Conservation (phyloP, 495 filamentous ascomycete species). For the Aspergillus campestris region DNA sequence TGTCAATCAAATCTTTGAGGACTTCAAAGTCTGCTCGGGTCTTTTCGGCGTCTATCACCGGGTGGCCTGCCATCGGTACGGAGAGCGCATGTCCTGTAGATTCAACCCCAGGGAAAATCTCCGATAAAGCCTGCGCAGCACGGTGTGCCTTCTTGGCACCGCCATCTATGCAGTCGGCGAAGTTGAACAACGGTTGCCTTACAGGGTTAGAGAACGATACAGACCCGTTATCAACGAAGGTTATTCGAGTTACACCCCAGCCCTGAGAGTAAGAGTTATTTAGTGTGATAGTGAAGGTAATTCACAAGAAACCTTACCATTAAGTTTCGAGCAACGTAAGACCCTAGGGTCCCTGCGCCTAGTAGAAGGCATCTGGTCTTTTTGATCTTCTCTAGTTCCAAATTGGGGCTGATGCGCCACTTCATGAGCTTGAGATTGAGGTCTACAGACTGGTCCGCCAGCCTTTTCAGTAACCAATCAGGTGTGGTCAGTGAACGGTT, state of each 20-base stretch:
- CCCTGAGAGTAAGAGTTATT: conserved; percentile 35
- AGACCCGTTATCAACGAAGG: conserved; percentile 88
- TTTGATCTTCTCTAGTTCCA: conserved; percentile 85
- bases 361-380: conserved; percentile 85
- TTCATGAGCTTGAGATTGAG: conserved; percentile 98
- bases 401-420: conserved; percentile 84
- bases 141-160: conserved; percentile 75
- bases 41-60: conserved; percentile 59
- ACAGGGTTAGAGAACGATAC: conserved; percentile 98
- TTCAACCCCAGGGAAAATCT: conserved; percentile 89
- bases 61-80: conserved; percentile 93
- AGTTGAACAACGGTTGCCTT: conserved; percentile 84
- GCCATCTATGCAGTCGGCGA: conserved; percentile 79
- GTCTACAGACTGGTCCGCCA: conserved; percentile 95
- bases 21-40: conserved; percentile 65
- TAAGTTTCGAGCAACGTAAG: conserved; percentile 82
- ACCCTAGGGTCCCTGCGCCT: conserved; percentile 90
- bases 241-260: conserved; percentile 96
- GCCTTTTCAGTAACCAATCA: conserved; percentile 21
- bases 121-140: conserved; percentile 70
- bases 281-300: background rate
- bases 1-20: conserved; percentile 65
- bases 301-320: conserved; percentile 39
- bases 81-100: conserved; percentile 66
- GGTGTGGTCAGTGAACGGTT: background rate